A percentile compares a stretch with the other conserved stretches of the same genome.
These are phyloP conservation scores for Pestalotiopsis sp. DNA, from an alignment of 2,329 filamentous ascomycete genomes.

Conservation along the genomic window DNA sequence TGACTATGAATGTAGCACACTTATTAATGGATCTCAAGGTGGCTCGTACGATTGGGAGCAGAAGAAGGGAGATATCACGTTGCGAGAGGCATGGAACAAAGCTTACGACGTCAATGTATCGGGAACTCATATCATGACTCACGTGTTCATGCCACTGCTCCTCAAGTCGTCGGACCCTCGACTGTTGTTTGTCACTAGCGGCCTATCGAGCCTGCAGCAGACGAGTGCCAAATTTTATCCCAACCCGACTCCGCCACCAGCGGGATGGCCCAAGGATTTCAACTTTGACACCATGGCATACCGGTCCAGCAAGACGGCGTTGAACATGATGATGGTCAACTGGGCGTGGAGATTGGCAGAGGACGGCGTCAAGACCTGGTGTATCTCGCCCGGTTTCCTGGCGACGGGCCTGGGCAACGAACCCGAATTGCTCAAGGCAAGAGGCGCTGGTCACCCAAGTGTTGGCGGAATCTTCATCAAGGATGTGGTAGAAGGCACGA, in stretches of 20 bases:
- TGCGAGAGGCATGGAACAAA: slow-evolving; percentile 44
- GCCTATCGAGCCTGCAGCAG: slow-evolving; percentile 33
- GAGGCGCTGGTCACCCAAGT: slow-evolving; percentile 32
- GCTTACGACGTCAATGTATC: slow-evolving; percentile 52
- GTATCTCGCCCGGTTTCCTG: slow-evolving; percentile 40
- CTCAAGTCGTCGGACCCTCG: slow-evolving; percentile 43
- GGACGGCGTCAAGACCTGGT: slow-evolving; percentile 47
- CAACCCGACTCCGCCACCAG: slow-evolving; percentile 15
- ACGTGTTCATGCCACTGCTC: slow-evolving; percentile 43
- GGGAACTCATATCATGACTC: slow-evolving; percentile 42
- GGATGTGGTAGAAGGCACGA: slow-evolving; percentile 39
- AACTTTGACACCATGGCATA: slow-evolving; percentile 28
- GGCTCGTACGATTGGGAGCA: slow-evolving; percentile 34
- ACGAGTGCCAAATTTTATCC: slow-evolving; percentile 19
- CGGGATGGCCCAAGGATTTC: slow-evolving; percentile 41
- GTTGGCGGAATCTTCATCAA: slow-evolving; percentile 39
- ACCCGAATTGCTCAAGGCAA: slow-evolving; percentile 20
- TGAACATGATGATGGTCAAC: slow-evolving; percentile 50
- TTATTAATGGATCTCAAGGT: slow-evolving; percentile 36
- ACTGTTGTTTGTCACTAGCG: slow-evolving; percentile 50
- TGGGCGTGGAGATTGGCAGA: slow-evolving; percentile 41
- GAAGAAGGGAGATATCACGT: slow-evolving; percentile 20
- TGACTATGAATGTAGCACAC: background rate
- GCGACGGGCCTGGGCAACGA: slow-evolving; percentile 37
- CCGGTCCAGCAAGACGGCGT: slow-evolving; percentile 39